Percentiles rank a stretch among this genome's conserved stretches.
phyloP scores from a whole-genome alignment of 805 yeast species.

The Lachancea dasiensis region DNA sequence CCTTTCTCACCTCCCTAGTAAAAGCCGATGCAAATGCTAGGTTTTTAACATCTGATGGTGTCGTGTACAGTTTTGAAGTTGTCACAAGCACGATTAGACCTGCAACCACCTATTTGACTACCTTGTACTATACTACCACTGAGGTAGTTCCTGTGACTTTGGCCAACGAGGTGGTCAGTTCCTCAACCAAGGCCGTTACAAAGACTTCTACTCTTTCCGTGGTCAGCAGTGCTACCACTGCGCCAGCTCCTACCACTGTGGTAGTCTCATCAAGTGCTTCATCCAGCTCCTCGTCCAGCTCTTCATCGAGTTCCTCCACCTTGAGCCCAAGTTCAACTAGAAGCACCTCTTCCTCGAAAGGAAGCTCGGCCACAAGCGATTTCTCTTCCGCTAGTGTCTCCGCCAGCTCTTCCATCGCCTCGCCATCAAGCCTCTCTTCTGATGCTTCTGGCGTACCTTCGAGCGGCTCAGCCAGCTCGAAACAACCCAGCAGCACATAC shows the following conservation, averaged over 20 bases:
- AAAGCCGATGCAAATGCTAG: constrained; percentile 20
- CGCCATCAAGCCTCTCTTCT: constrained; percentile 28
- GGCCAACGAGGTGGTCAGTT: constrained; percentile 22
- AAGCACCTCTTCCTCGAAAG: neutral
- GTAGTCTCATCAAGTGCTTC: neutral
- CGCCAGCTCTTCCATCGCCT: neutral
- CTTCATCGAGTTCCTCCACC: constrained; percentile 2
- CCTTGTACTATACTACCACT: constrained; percentile 32
- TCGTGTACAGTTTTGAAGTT: constrained; percentile 33
- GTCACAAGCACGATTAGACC: constrained; percentile 32
- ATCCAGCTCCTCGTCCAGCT: neutral
- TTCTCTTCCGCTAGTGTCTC: constrained; percentile 1
- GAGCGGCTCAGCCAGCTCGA: neutral
- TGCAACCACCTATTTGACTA: constrained; percentile 29
- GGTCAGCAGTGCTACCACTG: constrained; percentile 1
- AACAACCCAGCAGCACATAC: constrained; percentile 1
- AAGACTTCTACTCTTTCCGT: constrained; percentile 19
- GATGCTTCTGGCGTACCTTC: constrained; percentile 21
- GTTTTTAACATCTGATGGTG: constrained; percentile 32
- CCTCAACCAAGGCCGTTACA: constrained; percentile 27
- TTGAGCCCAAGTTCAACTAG: neutral
- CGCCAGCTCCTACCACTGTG: neutral
- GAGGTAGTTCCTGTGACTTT: constrained; percentile 27
- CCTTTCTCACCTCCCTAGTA: constrained; percentile 15
- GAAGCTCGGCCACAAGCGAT: too few relatives aligned